Base-by-base conservation (phyloP, 2,329 filamentous ascomycete genomes). In the Claviceps africana region DNA sequence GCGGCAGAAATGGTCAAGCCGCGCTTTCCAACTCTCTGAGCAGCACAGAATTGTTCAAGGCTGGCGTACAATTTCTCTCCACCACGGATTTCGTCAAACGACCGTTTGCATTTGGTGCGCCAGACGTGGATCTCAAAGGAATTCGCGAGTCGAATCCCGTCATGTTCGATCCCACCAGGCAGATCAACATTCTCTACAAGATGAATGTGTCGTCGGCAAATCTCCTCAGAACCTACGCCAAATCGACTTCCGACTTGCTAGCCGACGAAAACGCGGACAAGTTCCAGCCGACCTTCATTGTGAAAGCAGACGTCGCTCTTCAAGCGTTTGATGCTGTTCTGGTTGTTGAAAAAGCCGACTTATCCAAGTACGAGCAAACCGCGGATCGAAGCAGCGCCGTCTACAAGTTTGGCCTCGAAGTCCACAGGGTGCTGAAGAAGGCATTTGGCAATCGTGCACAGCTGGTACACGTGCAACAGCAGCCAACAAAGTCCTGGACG, bases 21-120 rank as follows among this genome's bases (percentile, higher is more conserved):
- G 70, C 87, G 6, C 74, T 97, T 17, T 88, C 89, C 6, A 75
- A 80, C 5, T 87, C 87, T 8, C 85, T 95, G 60, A 95, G 86
- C 70, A 86, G 85, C 67, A 93, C 91, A 25, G 91, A 97, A 67
- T 76, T 97, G 45, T 96, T 98, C 76, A 97, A 96, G 68, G 90
- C 88, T 2, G 82, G 84, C 1, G 72, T 98, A n/a, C 91, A 96
- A 63, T 93, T 91, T 58, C 72, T 98, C 19, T 82, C 85, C 1
- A 77, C 79, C 1, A 83, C 79, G 39, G 83, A 95, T 61, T 72
- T 96, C 51, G 73, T 72, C 53, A 83, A 79, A 59, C 85, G 79
- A 57, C 81, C 86, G 0, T 75, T 83, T 35, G 58, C 76, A 1
- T 72, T 82, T 52, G 70, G 62, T 60, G 67, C 62, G 60, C 52